Base-by-base conservation (phyloP, 1,284 basidiomycete genomes). In the Irpex rosettiformis region DNA sequence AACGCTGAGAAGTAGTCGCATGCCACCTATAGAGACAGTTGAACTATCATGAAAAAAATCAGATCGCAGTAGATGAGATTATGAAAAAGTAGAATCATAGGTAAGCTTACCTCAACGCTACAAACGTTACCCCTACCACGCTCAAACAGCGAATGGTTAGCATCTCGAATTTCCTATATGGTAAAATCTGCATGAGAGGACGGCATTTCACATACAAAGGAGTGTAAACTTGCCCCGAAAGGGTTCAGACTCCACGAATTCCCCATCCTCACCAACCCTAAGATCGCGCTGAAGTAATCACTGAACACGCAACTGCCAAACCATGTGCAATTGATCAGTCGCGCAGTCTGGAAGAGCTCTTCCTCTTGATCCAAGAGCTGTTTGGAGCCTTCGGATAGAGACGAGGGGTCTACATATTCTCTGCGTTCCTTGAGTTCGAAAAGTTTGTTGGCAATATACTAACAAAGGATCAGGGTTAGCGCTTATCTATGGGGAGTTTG, bases 11-110 rank as follows among this genome's bases (percentile, higher is more conserved):
- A 0, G 86, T 86, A 0, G 89, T 89, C 1, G 89, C 83, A 57
- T 93, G 91, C 91, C 89, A 92, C 18, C 89, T 82, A 72, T 93
- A 93, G 56, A 93, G 72, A 62, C 88, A 86, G 68, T 93, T 92
- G 78, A 93, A 93, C 86, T 91, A 58, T 0, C n/a, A 60, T 8
- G 29, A 57, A 55, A 13, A 27, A 11, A 30, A 48, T 22, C 13
- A 4, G 47, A 16, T 40, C 11, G 16, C 22, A 7, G 30, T 18
- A n/a, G 13, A 33, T 18, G 11, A 11, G 13, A 3, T 40, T 37
- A 49, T 60, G 60, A 33, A 30, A 56, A 24, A 18, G 29, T 22
- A 54, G 37, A 16, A 43, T 37, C 24, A 18, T 25, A 18, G 16
- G 2, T 33, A 66, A 75, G n/a, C 63, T n/a, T n/a, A 86, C 84